Base-by-base conservation (phyloP, 768 basidiomycete genomes). In the Hericium erinaceus region DNA sequence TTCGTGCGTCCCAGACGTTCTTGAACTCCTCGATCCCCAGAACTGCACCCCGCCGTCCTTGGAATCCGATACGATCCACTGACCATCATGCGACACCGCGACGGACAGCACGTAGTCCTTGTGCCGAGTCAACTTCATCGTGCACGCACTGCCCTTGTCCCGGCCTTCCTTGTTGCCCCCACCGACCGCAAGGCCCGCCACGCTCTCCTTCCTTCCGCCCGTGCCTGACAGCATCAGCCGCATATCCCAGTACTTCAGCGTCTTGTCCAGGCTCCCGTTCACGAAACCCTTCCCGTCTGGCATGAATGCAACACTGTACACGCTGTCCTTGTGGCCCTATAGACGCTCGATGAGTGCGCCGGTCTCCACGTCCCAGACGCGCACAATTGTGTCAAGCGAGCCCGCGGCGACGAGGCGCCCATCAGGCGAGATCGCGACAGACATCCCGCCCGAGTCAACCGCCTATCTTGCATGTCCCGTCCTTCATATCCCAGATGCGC, bases 21-120 rank as follows among this genome's bases (percentile, higher is more conserved):
- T n/a, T n/a, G n/a, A n/a, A n/a, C n/a, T n/a, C n/a, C n/a, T n/a
- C n/a, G n/a, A n/a, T n/a, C n/a, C 91, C 86, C 90, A 92, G 69
- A 95, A 93, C 69, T 95, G 92, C 56, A 99, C 94, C 0, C 92
- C 89, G 13, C 97, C 87, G 69, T 99, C 97, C 74, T 98, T 98
- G 38, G 85, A 87, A 54, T 95, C 95, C 11, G 92, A 94, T 10
- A 97, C 95, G 64, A 98, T 87, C 90, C 93, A 88, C 62, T 90
- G 84, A 3, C 91, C 92, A 70, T 98, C 95, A 61, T 92, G 88
- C 49, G 91, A 92, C 51, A 94, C 90, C n/a, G 83, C 84, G 49
- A 86, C 84, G 49, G 80, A 82, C 53, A 88, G 75, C 58, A 88
- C 86, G 59, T 86, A 88, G 68, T 88, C 85, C 72, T 93, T 95